Percentiles rank a stretch among this genome's conserved stretches.
Evolutionary conservation across 768 basidiomycete genomes (phyloP).

Genomic region (Xerocomellus amylosporus): DNA sequence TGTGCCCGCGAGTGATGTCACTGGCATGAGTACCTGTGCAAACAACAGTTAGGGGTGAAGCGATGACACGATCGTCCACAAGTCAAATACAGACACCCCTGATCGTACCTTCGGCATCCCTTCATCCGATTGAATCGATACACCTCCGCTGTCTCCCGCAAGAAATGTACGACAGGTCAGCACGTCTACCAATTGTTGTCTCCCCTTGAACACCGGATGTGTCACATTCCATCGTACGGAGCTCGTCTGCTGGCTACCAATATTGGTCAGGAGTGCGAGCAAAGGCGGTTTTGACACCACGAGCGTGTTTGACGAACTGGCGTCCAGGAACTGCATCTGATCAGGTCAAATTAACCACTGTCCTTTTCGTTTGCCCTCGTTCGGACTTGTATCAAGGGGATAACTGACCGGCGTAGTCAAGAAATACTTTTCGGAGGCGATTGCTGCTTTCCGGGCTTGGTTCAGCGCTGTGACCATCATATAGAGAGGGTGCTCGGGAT

Average conservation of each 20-base stretch:
- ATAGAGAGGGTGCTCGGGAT: conserved; percentile 47
- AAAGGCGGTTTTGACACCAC: conserved; percentile 56
- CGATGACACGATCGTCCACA: background rate
- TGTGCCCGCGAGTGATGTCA: conserved; percentile 23
- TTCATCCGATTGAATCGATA: conserved; percentile 36
- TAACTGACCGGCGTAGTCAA: conserved; percentile 44
- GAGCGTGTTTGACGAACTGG: conserved; percentile 39
- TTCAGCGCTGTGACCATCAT: conserved; percentile 49
- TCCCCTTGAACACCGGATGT: conserved; percentile 37
- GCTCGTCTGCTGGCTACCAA: conserved; percentile 39
- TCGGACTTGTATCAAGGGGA: background rate
- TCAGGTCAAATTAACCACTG: background rate
- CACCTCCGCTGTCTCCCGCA: conserved; percentile 40
- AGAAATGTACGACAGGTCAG: conserved; percentile 44
- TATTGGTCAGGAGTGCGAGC: conserved; percentile 55
- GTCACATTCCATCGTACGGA: conserved; percentile 43
- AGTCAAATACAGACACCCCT: background rate
- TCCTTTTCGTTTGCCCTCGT: background rate
- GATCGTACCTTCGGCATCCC: conserved; percentile 47
- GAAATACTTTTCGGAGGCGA: conserved; percentile 41
- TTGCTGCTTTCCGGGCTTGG: conserved; percentile 50
- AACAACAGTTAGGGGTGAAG: background rate
- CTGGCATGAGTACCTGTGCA: conserved; percentile 37
- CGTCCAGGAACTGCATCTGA: conserved; percentile 46
- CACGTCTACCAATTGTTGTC: conserved; percentile 50